These are phyloP conservation scores for Ustilago vetiveriae DNA, from an alignment of 1,284 basidiomycete genomes.

Conservation along the genomic window DNA sequence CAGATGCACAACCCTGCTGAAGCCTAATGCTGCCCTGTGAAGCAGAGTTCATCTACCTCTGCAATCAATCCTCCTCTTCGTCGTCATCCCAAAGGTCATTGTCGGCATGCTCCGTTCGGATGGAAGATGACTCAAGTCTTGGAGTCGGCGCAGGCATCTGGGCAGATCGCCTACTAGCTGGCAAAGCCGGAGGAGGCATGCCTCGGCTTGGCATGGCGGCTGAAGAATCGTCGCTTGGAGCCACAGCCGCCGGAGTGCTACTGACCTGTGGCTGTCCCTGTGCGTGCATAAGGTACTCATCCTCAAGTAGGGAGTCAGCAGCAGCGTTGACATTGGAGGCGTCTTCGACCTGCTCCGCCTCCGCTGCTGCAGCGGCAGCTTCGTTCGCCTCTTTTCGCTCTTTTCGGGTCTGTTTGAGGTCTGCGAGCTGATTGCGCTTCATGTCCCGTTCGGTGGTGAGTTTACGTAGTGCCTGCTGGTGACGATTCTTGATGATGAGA, in stretches of 20 bases:
- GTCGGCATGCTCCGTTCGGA: conserved; percentile 23
- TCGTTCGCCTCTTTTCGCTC: conserved; percentile 58
- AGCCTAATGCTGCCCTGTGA: too few relatives aligned
- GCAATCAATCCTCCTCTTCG: conserved; percentile 14
- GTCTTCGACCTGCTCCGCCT: conserved; percentile 34
- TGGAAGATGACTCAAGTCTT: background rate
- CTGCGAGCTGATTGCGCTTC: conserved; percentile 61
- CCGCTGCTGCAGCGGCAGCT: conserved; percentile 27
- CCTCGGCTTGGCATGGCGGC: conserved; percentile 7
- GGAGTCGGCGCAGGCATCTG: conserved; percentile 1
- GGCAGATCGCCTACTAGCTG: conserved; percentile 18
- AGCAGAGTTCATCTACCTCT: background rate
- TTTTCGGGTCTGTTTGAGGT: conserved; percentile 58
- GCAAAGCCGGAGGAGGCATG: conserved; percentile 40
- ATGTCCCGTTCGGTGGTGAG: conserved; percentile 61
- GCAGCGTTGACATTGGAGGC: conserved; percentile 16
- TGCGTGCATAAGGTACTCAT: conserved; percentile 22
- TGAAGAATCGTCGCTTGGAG: background rate
- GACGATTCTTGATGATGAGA: conserved; percentile 64
- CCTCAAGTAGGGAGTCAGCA: conserved; percentile 41
- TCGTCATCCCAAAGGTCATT: conserved; percentile 50
- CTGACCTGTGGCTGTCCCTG: conserved; percentile 49
- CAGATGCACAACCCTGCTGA: too few relatives aligned
- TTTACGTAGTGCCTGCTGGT: conserved; percentile 61
- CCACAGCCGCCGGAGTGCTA: background rate